phyloP scores from a whole-genome alignment of 1,284 basidiomycete species.

The Sporisorium scitamineum region DNA sequence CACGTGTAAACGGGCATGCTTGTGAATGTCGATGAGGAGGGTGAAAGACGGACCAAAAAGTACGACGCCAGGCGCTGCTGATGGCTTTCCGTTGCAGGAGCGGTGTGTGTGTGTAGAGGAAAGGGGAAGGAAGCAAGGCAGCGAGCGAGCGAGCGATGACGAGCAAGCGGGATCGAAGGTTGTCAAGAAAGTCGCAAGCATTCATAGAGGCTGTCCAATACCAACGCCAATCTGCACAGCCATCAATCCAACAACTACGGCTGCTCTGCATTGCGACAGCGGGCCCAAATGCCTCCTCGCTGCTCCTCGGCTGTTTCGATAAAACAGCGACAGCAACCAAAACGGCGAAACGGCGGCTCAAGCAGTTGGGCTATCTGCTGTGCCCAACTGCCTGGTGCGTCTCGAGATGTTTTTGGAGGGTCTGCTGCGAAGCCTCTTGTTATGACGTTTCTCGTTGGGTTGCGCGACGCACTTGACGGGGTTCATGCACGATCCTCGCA shows the following conservation, averaged over 20 bases:
- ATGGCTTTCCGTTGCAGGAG: neutral
- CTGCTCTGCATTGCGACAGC: neutral
- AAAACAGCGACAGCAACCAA: neutral
- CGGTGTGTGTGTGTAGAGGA: neutral
- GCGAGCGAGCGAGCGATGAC: neutral
- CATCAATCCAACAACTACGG: neutral
- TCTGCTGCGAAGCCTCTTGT: neutral
- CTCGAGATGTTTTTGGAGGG: neutral
- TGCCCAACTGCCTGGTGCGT: neutral
- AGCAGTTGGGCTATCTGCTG: neutral
- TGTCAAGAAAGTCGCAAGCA: slow-evolving; percentile 1
- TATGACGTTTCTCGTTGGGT: neutral
- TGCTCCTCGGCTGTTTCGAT: slow-evolving; percentile 2
- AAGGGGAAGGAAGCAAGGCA: neutral
- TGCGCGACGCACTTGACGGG: slow-evolving; percentile 1
- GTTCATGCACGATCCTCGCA: slow-evolving; percentile 22
- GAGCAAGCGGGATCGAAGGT: neutral
- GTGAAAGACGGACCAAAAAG: neutral
- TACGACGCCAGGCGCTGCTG: slow-evolving; percentile 5
- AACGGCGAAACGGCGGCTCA: slow-evolving; percentile 1
- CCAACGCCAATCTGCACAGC: neutral
- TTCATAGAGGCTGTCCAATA: neutral
- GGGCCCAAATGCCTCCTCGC: neutral
- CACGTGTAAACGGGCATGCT: neutral
- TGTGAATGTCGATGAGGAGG: neutral